Conservation (phyloP, 345 rosid species). For the Bruguiera gymnorhiza region DNA sequence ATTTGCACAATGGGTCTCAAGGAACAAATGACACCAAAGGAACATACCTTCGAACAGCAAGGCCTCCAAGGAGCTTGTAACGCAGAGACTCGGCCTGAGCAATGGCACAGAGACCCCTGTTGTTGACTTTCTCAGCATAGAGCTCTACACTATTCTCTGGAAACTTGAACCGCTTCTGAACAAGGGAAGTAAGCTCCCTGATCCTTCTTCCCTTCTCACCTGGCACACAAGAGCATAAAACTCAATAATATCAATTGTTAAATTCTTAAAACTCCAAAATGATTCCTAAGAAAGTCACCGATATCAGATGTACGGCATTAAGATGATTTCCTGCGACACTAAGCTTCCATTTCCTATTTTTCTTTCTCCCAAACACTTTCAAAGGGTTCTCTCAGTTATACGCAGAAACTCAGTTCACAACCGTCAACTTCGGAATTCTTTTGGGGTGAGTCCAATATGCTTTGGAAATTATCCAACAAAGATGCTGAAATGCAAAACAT, state of each 20-base stretch:
- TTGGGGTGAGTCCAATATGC: no score
- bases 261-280: neutral
- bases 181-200: constrained; percentile 29
- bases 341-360: no score
- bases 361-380: no score
- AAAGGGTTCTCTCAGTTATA: no score
- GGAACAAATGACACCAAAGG: no score
- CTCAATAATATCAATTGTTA: neutral
- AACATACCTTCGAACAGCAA: constrained; percentile 32
- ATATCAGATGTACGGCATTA: no score
- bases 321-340: no score
- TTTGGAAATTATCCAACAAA: neutral
- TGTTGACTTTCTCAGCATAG: constrained; percentile 34
- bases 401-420: no score
- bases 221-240: neutral
- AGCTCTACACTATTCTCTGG: constrained; percentile 36
- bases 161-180: constrained; percentile 35
- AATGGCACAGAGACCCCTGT: constrained; percentile 36
- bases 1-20: no score
- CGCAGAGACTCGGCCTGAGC: constrained; percentile 39
- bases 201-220: constrained; percentile 34
- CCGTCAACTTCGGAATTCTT: no score
- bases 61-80: constrained; percentile 41
- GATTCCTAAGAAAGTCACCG: no score
- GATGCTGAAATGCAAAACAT: neutral